Conservation (phyloP, 176 grass and related monocot genomes). For the Musa troglodytarum region DNA sequence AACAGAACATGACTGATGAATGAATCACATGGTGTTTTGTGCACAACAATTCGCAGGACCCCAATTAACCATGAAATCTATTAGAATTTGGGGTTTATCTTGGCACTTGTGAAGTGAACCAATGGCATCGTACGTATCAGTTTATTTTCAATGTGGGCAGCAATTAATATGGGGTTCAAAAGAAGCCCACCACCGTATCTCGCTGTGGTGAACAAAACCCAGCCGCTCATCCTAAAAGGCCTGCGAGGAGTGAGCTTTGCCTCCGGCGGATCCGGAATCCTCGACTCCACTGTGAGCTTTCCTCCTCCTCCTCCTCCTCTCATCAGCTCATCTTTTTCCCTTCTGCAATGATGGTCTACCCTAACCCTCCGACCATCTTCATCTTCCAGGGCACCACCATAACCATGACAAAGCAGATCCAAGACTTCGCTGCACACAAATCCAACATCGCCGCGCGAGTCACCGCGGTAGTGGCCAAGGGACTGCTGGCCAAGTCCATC, state of each 20-base stretch:
- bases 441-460: conserved; percentile 8
- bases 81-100: too few species aligned
- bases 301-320: too few species aligned
- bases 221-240: conserved; percentile 3
- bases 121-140: too few species aligned
- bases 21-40: too few species aligned
- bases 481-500: conserved; percentile 35
- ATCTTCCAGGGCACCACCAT: conserved; percentile 19
- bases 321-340: background rate
- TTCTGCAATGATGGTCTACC: background rate
- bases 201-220: conserved; percentile 11
- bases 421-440: conserved; percentile 15
- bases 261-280: conserved; percentile 42
- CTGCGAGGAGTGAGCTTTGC: conserved; percentile 42
- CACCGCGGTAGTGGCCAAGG: background rate
- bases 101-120: too few species aligned
- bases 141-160: conserved; percentile 7
- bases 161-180: conserved; percentile 24
- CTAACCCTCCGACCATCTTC: background rate
- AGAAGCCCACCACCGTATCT: conserved; percentile 34
- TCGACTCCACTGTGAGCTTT: conserved; percentile 24
- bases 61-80: too few species aligned
- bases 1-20: too few species aligned
- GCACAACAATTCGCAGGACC: too few species aligned
- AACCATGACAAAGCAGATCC: conserved; percentile 31